Percentiles rank a stretch among this genome's conserved stretches.
phyloP scores from a whole-genome alignment of 2,329 filamentous ascomycete genomes.

The Akanthomyces muscarius region DNA sequence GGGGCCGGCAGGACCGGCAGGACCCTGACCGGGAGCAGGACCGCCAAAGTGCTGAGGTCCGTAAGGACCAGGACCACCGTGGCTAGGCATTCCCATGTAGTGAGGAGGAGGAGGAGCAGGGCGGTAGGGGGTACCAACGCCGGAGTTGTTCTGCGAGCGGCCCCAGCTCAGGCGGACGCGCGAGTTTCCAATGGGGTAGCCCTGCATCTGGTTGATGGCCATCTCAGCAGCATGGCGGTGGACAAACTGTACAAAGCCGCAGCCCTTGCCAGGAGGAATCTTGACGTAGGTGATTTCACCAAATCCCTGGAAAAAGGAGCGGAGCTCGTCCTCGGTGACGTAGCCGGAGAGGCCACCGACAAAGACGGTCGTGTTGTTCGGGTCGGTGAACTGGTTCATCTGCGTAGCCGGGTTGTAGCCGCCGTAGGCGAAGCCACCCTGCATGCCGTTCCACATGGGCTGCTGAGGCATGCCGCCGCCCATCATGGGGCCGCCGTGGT shows the following conservation, averaged over 20 bases:
- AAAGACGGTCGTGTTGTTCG: slow-evolving; percentile 99
- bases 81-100: slow-evolving; percentile 48
- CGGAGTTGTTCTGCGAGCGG: slow-evolving; percentile 97
- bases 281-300: slow-evolving; percentile 99
- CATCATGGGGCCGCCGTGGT: slow-evolving; percentile 43
- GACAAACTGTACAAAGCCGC: slow-evolving; percentile 98
- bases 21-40: slow-evolving; percentile 40
- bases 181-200: slow-evolving; percentile 98
- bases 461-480: slow-evolving; percentile 43
- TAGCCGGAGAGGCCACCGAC: slow-evolving; percentile 96
- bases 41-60: slow-evolving; percentile 47
- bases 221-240: slow-evolving; percentile 98
- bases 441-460: slow-evolving; percentile 40
- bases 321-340: slow-evolving; percentile 98
- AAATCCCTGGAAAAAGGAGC: slow-evolving; percentile 99
- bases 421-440: slow-evolving; percentile 35
- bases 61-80: slow-evolving; percentile 41
- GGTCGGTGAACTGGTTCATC: slow-evolving; percentile 99
- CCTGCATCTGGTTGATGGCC: slow-evolving; percentile 99
- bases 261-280: slow-evolving; percentile 98
- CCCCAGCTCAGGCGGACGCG: slow-evolving; percentile 97
- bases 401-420: slow-evolving; percentile 47
- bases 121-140: slow-evolving; percentile 93
- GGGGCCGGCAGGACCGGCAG: slow-evolving; percentile 35
- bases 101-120: slow-evolving; percentile 70